Evolutionary conservation across 176 grass and related monocot species (phyloP).

Genomic region (Zizania latifolia): DNA sequence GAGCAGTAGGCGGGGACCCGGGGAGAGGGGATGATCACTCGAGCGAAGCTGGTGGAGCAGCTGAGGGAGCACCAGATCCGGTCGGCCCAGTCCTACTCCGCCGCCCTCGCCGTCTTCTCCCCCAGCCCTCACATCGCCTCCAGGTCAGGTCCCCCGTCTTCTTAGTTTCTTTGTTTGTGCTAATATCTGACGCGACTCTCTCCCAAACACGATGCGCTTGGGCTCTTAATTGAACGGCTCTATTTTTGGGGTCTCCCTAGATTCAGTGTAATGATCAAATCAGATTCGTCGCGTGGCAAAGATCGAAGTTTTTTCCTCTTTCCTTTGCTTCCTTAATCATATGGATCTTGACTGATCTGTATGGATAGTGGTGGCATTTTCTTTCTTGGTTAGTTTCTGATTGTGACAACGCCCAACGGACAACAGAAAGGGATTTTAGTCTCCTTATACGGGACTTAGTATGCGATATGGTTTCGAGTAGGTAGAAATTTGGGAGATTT

Average conservation of each 20-base stretch:
- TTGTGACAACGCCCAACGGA: background rate
- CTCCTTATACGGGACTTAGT: background rate
- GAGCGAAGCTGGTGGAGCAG: conserved; percentile 86
- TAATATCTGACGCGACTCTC: background rate
- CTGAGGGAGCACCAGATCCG: conserved; percentile 89
- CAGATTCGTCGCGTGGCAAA: background rate
- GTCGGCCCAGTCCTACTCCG: conserved; percentile 67
- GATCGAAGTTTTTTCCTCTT: background rate
- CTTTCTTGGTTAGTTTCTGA: background rate
- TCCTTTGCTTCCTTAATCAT: background rate
- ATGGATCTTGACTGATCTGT: background rate
- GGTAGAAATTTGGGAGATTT: too few species aligned
- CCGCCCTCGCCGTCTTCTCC: conserved; percentile 56
- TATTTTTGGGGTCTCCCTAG: background rate
- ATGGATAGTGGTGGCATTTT: background rate
- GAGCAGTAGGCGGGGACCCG: background rate
- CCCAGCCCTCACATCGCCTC: conserved; percentile 75
- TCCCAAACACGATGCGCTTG: background rate
- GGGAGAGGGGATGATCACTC: conserved; percentile 76
- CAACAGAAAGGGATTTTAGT: background rate
- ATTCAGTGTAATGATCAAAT: conserved; percentile 19
- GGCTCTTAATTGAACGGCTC: background rate
- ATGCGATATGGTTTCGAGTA: background rate
- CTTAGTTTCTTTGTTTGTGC: background rate
- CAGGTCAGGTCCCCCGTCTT: conserved; percentile 39